Percentiles rank a stretch among this genome's conserved stretches.
These are phyloP conservation scores for Asparagopsis taxiformis DNA, from an alignment of 31 red algal species.

Conservation along the genomic window DNA sequence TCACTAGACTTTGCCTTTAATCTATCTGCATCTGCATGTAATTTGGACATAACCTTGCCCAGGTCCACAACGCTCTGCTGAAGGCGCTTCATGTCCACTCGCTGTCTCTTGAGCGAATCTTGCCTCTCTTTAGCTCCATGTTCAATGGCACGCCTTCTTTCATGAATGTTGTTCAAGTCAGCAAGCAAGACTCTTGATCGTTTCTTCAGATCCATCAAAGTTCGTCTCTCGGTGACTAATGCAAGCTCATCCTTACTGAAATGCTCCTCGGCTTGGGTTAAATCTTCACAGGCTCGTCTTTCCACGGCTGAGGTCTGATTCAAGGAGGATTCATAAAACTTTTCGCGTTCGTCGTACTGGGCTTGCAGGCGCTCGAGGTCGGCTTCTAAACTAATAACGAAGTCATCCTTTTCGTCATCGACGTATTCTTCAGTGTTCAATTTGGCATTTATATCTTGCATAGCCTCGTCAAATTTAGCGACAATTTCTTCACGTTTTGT, in stretches of 20 bases:
- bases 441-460: constrained; percentile 54
- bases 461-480: constrained; percentile 67
- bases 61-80: constrained; percentile 36
- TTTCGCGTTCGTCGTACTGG: constrained; percentile 45
- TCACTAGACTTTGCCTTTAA: constrained; percentile 42
- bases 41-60: constrained; percentile 48
- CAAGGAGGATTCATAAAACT: constrained; percentile 40
- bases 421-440: constrained; percentile 34
- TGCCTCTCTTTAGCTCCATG: constrained; percentile 30
- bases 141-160: constrained; percentile 15
- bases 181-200: background rate
- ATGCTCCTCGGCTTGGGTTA: constrained; percentile 18
- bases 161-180: constrained; percentile 19
- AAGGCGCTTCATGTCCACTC: constrained; percentile 41
- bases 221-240: constrained; percentile 19
- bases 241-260: constrained; percentile 57
- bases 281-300: constrained; percentile 10
- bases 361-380: constrained; percentile 35
- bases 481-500: constrained; percentile 60
- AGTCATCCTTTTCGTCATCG: constrained; percentile 32
- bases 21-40: constrained; percentile 42
- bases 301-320: constrained; percentile 25
- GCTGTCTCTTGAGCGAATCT: constrained; percentile 33
- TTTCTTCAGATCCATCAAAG: constrained; percentile 33
- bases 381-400: constrained; percentile 24